Evolutionary conservation across 2,329 filamentous ascomycete species (phyloP), one percentile per base, ranked within the genome.

Genomic region (Ceratocystis harringtonii): DNA sequence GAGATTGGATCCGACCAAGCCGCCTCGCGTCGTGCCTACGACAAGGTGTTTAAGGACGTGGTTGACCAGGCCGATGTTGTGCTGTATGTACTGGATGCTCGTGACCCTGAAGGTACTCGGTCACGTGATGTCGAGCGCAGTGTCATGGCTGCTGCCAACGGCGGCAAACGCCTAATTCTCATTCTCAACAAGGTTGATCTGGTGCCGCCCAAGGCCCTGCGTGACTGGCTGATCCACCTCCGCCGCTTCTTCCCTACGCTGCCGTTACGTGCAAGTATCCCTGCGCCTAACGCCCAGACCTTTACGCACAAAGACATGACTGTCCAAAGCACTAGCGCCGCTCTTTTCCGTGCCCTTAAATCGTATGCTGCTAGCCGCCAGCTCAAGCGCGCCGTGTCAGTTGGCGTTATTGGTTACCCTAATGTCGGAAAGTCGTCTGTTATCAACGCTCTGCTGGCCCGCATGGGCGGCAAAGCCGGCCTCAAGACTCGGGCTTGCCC

Each of bases 401-500:
- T 96, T 68, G 92, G 92, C 69, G 89, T 96, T 68, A 95, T 96
- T 70, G 92, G 92, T 32, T 96, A 96, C 75, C 92, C 92, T 71
- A 96, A 96, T 74, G 92, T 96, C 67, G 92, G 92, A 73, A 96
- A 96, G 79, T 95, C 90, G 32, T 96, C 91, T 62, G 90, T 96
- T 71, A 96, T 96, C 81, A 96, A 96, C 75, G 89, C 91, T 17
- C 84, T 96, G 65, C 87, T 90, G 22, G 85, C 88, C 45, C 84
- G 90, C 45, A 79, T 96, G 70, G 84, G 87, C 69, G 82, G 85
- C 66, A 79, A 80, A 69, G 83, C 83, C 45, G 77, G 77, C 57
- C 74, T 75, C 70, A 78, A 81, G 70, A 80, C 81, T 44, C 76
- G 73, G 68, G 88, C 90, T 55, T 96, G 91, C 74, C 92, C 92